These are phyloP conservation scores for Poa annua DNA, from an alignment of 176 grass and related monocot species.

Conservation along the genomic window DNA sequence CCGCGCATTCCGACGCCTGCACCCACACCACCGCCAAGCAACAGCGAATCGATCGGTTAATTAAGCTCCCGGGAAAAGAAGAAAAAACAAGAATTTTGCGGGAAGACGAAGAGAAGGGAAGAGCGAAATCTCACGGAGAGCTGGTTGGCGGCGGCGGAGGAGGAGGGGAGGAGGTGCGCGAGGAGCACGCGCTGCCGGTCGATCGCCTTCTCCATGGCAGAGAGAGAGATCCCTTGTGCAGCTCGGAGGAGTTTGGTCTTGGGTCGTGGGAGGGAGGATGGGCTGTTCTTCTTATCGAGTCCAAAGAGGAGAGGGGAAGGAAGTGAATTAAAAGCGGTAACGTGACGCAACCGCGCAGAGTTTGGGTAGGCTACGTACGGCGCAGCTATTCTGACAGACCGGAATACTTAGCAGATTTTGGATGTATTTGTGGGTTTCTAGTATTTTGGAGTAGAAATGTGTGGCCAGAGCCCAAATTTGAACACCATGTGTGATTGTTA, in stretches of 20 bases:
- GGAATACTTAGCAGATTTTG: not conserved
- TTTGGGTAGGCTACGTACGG: not conserved
- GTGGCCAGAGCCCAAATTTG: too few species aligned
- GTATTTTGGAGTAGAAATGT: too few species aligned
- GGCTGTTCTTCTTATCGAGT: not conserved
- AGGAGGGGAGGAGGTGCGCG: slow-evolving; percentile 72
- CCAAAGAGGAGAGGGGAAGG: not conserved
- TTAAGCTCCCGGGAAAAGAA: not conserved
- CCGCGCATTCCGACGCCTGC: slow-evolving; percentile 76
- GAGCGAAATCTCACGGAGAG: slow-evolving; percentile 11
- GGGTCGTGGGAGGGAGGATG: not conserved
- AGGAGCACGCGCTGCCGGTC: slow-evolving; percentile 82
- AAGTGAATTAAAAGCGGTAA: not conserved
- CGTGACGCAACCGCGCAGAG: not conserved
- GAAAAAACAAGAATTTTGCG: not conserved
- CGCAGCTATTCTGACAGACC: not conserved
- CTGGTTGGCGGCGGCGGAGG: not conserved
- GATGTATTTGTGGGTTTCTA: not conserved
- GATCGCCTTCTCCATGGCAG: slow-evolving; percentile 89
- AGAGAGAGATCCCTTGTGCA: not conserved
- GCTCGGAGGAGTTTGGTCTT: not conserved
- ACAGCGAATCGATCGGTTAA: not conserved
- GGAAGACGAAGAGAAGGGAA: not conserved
- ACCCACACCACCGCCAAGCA: not conserved
- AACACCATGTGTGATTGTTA: too few species aligned